These are phyloP conservation scores for Peronosclerospora sorghi DNA, from an alignment of 352 stramenopile species.

Conservation along the genomic window DNA sequence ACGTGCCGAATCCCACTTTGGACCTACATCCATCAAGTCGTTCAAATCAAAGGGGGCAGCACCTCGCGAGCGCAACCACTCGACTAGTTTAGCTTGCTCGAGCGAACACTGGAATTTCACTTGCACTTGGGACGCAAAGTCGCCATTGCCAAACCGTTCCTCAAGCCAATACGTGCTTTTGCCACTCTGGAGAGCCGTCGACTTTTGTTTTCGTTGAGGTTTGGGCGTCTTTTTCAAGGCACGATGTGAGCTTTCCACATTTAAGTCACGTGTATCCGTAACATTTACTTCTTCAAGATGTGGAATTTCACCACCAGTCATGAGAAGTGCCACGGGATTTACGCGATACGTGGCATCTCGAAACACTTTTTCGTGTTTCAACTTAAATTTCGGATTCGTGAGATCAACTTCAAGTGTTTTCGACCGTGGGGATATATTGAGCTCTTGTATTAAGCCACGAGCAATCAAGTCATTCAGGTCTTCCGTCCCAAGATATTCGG, in stretches of 20 bases:
- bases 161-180: constrained; percentile 28
- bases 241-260: constrained; percentile 7
- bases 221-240: constrained; percentile 25
- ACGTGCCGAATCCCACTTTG: constrained; percentile 3
- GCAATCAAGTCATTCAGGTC: constrained; percentile 11
- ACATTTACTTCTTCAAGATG: neutral
- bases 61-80: constrained; percentile 34
- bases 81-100: constrained; percentile 33
- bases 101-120: constrained; percentile 41
- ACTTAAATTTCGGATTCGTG: constrained; percentile 17
- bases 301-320: constrained; percentile 28
- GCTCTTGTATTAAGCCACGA: constrained; percentile 1
- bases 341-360: constrained; percentile 30
- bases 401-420: constrained; percentile 21
- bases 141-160: constrained; percentile 19
- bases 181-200: neutral
- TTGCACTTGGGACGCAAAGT: constrained; percentile 21
- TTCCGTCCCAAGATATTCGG: constrained; percentile 19
- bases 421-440: neutral
- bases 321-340: constrained; percentile 33
- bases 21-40: constrained; percentile 9
- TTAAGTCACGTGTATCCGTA: neutral
- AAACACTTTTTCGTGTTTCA: constrained; percentile 25
- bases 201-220: constrained; percentile 23
- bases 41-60: constrained; percentile 14